Percentiles rank a stretch among this genome's conserved stretches.
Evolutionary conservation across 495 filamentous ascomycete species (phyloP).

Genomic region (Penicillium canariense): DNA sequence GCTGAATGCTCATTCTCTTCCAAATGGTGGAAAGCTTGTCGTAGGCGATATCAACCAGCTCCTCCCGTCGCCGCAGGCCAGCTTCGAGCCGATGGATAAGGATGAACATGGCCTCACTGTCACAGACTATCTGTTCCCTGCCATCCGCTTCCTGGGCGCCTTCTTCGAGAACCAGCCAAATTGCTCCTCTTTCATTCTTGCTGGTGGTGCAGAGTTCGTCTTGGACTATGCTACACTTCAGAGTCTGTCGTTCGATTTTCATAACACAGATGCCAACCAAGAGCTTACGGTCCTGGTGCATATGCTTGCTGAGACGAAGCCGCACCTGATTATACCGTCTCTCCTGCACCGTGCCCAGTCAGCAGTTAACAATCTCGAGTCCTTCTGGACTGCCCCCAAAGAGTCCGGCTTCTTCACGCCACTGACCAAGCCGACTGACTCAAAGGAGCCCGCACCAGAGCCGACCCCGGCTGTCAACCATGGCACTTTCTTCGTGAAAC

Average conservation of each 20-base stretch:
- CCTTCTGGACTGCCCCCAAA: conserved; percentile 55
- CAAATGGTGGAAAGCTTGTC: conserved; percentile 38
- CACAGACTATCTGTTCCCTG: conserved; percentile 68
- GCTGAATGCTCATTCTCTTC: conserved; percentile 33
- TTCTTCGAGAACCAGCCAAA: conserved; percentile 76
- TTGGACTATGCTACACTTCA: conserved; percentile 79
- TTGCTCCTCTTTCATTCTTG: conserved; percentile 71
- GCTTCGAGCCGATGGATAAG: conserved; percentile 46
- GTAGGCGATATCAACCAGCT: conserved; percentile 34
- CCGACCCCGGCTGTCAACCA: conserved; percentile 36
- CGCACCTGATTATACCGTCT: conserved; percentile 77
- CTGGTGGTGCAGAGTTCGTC: conserved; percentile 78
- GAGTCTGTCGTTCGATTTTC: conserved; percentile 73
- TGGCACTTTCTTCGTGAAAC: conserved; percentile 74
- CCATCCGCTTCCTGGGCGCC: conserved; percentile 70
- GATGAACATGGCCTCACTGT: conserved; percentile 50
- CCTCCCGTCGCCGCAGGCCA: conserved; percentile 24
- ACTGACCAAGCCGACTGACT: conserved; percentile 42
- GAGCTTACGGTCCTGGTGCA: conserved; percentile 72
- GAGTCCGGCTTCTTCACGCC: conserved; percentile 64
- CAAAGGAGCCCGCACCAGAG: conserved; percentile 20
- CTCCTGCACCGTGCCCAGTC: conserved; percentile 69
- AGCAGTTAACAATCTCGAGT: conserved; percentile 63
- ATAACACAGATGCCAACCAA: conserved; percentile 59
- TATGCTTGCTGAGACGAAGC: conserved; percentile 76